Percentiles rank a stretch among this genome's conserved stretches.
Conservation (phyloP, 305 asterid species). For the Fraxinus greggii region DNA sequence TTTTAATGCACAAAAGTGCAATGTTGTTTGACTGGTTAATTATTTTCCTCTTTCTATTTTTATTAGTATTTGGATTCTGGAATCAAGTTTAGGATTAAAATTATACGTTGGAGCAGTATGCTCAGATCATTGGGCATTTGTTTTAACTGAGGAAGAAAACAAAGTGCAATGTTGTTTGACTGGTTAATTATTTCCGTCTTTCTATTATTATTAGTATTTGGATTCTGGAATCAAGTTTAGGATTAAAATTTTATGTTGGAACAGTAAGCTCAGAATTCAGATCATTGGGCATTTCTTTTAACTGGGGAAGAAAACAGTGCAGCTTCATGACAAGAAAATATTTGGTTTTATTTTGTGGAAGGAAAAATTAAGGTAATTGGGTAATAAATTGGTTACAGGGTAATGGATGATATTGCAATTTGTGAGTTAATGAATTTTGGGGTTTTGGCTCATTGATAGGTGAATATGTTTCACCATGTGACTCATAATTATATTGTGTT, state of each 20-base stretch:
- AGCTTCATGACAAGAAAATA: background rate
- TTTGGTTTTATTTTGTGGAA: background rate
- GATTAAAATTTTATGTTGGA: background rate
- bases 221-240: background rate
- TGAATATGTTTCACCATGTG: background rate
- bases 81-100: background rate
- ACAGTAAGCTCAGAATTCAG: background rate
- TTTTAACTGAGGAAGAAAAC: background rate
- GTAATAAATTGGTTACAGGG: background rate
- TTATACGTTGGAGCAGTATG: background rate
- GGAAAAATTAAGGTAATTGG: background rate
- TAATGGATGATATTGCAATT: background rate
- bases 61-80: background rate
- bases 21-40: background rate
- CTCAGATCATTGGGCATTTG: background rate
- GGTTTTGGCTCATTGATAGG: background rate
- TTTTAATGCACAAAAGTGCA: background rate
- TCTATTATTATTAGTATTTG: background rate
- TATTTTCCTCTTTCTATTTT: background rate
- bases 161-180: background rate
- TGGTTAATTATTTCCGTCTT: background rate
- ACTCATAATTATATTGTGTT: background rate
- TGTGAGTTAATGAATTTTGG: background rate
- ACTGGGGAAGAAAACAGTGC: background rate
- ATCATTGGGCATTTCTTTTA: background rate